A percentile compares a stretch with the other conserved stretches of the same genome.
Evolutionary conservation across 306 rosid genomes (phyloP).

Genomic region (Trifolium fragiferum): DNA sequence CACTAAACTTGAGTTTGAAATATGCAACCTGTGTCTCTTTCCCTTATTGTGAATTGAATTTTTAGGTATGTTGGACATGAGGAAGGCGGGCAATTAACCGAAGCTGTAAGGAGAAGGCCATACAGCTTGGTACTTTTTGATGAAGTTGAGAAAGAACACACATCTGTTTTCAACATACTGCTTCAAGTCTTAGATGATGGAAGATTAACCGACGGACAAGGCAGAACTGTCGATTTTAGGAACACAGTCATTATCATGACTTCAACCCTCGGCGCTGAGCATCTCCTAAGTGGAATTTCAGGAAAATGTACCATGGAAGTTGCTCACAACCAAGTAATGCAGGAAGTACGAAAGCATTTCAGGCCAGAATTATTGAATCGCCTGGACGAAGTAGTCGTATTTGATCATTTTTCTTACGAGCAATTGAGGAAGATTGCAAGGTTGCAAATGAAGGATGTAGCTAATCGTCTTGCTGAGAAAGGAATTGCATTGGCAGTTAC

Average conservation of each 20-base stretch:
- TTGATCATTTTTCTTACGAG: constrained; percentile 81
- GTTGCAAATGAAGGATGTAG: constrained; percentile 86
- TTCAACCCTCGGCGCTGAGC: constrained; percentile 87
- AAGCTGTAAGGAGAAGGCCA: constrained; percentile 89
- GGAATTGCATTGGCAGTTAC: constrained; percentile 87
- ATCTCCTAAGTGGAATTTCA: constrained; percentile 67
- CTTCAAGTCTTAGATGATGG: constrained; percentile 90
- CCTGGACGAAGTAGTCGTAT: constrained; percentile 78
- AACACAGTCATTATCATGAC: constrained; percentile 90
- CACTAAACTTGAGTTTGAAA: not conserved
- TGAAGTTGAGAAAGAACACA: constrained; percentile 90
- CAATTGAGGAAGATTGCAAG: constrained; percentile 84
- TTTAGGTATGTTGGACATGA: constrained; percentile 78
- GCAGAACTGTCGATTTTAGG: constrained; percentile 81
- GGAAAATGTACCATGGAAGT: constrained; percentile 77
- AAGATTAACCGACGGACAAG: constrained; percentile 88
- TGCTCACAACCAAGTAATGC: constrained; percentile 75
- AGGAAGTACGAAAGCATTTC: constrained; percentile 77
- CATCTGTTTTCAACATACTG: constrained; percentile 74
- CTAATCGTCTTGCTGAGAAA: constrained; percentile 73
- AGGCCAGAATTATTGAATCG: constrained; percentile 82
- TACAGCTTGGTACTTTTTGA: constrained; percentile 87
- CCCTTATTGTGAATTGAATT: not conserved
- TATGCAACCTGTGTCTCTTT: not conserved
- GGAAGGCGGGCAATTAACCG: constrained; percentile 91